These are phyloP conservation scores for Ilyonectria mors-panacis DNA, from an alignment of 2,329 filamentous ascomycete species.

Conservation along the genomic window DNA sequence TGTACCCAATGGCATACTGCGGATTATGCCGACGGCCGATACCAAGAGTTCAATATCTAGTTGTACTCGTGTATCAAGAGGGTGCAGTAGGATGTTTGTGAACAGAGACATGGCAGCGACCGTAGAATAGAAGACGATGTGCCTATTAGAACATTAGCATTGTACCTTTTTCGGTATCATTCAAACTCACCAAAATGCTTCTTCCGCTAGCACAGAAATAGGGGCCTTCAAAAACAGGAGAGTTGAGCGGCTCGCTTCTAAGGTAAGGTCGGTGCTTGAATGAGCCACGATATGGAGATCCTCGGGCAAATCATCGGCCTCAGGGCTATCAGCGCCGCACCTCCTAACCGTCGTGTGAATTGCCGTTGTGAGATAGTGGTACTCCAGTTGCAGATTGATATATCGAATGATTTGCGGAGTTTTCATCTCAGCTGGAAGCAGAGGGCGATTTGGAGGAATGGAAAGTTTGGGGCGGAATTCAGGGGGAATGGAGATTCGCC, in stretches of 20 bases:
- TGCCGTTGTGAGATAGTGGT: slow-evolving; percentile 68
- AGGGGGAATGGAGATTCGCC: slow-evolving; percentile 64
- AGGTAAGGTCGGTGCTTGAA: slow-evolving; percentile 67
- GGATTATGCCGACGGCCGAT: slow-evolving; percentile 60
- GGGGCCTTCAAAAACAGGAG: slow-evolving; percentile 63
- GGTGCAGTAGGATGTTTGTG: slow-evolving; percentile 67
- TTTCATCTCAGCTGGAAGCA: slow-evolving; percentile 42
- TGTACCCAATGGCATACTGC: slow-evolving; percentile 52
- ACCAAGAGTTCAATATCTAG: slow-evolving; percentile 64
- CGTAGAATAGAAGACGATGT: slow-evolving; percentile 70
- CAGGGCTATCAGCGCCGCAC: not conserved
- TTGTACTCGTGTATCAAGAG: slow-evolving; percentile 58
- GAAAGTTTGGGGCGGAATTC: slow-evolving; percentile 64
- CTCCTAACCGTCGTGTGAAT: slow-evolving; percentile 70
- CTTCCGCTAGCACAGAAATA: slow-evolving; percentile 58
- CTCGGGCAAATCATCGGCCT: not conserved
- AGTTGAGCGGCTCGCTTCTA: slow-evolving; percentile 70
- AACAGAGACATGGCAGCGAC: slow-evolving; percentile 69
- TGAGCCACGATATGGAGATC: slow-evolving; percentile 44
- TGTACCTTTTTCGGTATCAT: no score
- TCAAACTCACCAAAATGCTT: slow-evolving; percentile 63
- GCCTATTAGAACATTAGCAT: slow-evolving; percentile 53
- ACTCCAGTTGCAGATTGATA: slow-evolving; percentile 68
- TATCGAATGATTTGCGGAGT: slow-evolving; percentile 60
- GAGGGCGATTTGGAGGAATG: slow-evolving; percentile 46